Evolutionary conservation across 768 basidiomycete species (phyloP).

Genomic region (Termitomyces sp.): DNA sequence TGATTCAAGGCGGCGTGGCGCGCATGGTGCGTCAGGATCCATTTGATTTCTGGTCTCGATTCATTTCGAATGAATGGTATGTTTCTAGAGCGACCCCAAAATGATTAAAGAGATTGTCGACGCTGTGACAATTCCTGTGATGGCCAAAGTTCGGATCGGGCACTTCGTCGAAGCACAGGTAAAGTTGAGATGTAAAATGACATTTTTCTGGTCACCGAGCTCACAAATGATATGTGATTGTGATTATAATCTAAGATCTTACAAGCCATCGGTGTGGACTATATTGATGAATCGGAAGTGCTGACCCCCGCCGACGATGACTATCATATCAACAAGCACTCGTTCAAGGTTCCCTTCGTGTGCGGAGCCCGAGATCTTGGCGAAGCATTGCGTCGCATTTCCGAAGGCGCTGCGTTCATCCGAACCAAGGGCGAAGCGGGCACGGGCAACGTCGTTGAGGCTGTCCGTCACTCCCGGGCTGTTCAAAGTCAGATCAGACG

Average conservation of each 20-base stretch:
- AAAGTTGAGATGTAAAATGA: conserved; percentile 11
- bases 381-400: conserved; percentile 93
- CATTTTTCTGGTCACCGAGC: not conserved
- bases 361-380: conserved; percentile 95
- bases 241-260: conserved; percentile 60
- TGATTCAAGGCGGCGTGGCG: conserved; percentile 72
- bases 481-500: conserved; percentile 83
- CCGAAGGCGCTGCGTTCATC: conserved; percentile 97
- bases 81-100: conserved; percentile 76
- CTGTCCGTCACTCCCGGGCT: conserved; percentile 87
- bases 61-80: conserved; percentile 14
- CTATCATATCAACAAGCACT: conserved; percentile 95
- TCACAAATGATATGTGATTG: conserved; percentile 5
- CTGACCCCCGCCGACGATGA: conserved; percentile 95
- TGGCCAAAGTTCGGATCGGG: conserved; percentile 95
- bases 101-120: conserved; percentile 97
- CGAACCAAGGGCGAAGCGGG: conserved; percentile 95
- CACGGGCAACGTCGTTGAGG: conserved; percentile 89
- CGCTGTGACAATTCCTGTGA: conserved; percentile 95
- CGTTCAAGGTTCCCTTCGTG: conserved; percentile 93
- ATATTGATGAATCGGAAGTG: conserved; percentile 94
- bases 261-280: conserved; percentile 92
- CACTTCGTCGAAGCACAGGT: conserved; percentile 98
- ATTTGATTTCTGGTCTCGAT: not conserved
- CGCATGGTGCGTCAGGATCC: conserved; percentile 68